Evolutionary conservation across 148 eudicot species (phyloP), one percentile per base, ranked within the genome.

Genomic region (Agrostemma githago): DNA sequence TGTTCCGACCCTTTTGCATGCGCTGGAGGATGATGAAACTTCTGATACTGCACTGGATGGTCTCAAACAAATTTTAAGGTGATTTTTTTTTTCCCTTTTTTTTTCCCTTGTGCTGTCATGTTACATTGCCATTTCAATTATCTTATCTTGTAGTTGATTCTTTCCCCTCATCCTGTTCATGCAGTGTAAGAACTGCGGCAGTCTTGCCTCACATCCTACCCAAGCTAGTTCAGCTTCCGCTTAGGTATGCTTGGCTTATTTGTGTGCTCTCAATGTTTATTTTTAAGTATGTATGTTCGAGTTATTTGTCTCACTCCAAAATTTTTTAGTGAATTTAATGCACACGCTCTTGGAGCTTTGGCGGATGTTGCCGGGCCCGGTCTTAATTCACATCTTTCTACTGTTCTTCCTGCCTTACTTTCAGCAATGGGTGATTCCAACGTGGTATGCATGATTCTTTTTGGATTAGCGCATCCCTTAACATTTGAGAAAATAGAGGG

Each of bases 331-430:
- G 97, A 92, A 74, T 90, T 95, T 82, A 95, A 95, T 85, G 98
- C 97, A 39, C 98, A 95, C 84, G 98, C 98, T 80, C 83, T 95
- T 76, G 98, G 97, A 80, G 98, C 98, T 78, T 76, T 95, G 72
- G 98, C 98, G 70, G 98, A 92, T 77, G 98, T 95, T 80, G 98
- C 98, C 17, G 98, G 98, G 21, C 80, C 98, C 78, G 92, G 98
- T 82, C 88, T 95, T 66, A 86, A 89, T 77, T 82, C 81, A 77
- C 98, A 95, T 72, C 97, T 95, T 75, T 71, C 84, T 76, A 88
- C 88, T 39, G 81, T 95, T 56, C 84, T 95, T 77, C 98, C 98
- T 68, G 89, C 97, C 62, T 83, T 95, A 83, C 90, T 95, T 43
- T 81, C 89, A 72, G 90, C 88, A 75, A 95, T 95, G 98, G 85